Evolutionary conservation across 768 basidiomycete species (phyloP), one percentile per base, ranked within the genome.

Genomic region (Boletus vermiculosoides): DNA sequence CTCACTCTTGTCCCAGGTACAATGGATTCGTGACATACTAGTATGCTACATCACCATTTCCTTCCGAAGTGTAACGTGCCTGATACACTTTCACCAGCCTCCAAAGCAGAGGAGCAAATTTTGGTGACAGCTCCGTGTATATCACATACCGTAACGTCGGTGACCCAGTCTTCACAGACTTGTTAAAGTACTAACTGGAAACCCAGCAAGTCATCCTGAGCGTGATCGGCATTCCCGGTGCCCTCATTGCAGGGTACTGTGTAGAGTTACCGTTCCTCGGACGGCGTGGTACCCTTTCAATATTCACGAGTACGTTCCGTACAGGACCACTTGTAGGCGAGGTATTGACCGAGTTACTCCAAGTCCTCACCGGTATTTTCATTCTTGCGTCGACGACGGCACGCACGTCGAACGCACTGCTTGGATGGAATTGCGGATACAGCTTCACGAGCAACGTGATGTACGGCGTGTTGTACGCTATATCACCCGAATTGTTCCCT

Each of bases 131-230:
- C 0, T 87, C 85, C 5, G 69, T 83, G 4, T 83, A 87, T 61
- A 86, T 84, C 61, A 88, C 87, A 0, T 91, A 91, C 61, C 82
- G 88, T 20, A 90, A 90, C 56, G 85, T 85, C 62, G 40, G 65
- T 58, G 1, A 16, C 15, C n/a, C 9, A 5, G 2, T 46, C 23
- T 18, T 42, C 16, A 11, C 15, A 5, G 12, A 11, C 36, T 4
- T 36, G 16, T 59, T 20, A 20, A 50, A 28, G 30, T 48, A 25
- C 59, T 64, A 28, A 71, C 25, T 34, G 4, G 7, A 36, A 31
- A 8, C 7, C 18, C 59, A 82, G 80, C 77, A 81, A 77, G 78
- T 82, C 36, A 85, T 85, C 45, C 55, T 85, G 41, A 82, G 79
- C 46, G 80, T 83, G 8, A 79, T 81, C 18, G 82, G 84, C 36